Conservation (phyloP, 805 yeast species). For the Saturnispora galanensis region DNA sequence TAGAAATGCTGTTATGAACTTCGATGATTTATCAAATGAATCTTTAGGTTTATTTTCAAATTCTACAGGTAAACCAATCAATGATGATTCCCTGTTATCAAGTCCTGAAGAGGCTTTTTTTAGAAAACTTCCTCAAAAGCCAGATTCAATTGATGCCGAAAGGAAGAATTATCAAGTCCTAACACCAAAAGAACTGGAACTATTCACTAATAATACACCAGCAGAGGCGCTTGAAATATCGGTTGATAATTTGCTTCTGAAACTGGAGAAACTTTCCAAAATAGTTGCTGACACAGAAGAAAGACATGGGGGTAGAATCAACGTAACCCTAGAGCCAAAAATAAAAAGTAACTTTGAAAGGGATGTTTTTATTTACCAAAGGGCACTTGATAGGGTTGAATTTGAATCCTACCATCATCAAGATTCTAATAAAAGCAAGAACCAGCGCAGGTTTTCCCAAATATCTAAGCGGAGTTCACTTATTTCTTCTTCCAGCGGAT, state of each 20-base stretch:
- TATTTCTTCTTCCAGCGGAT: neutral
- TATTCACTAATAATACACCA: slow-evolving; percentile 5
- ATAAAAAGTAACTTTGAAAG: neutral
- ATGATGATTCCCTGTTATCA: neutral
- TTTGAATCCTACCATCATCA: slow-evolving; percentile 2
- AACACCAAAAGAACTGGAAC: neutral
- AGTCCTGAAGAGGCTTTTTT: neutral
- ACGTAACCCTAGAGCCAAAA: neutral
- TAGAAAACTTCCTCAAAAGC: neutral
- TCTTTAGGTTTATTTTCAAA: neutral
- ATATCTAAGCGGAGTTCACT: slow-evolving; percentile 5
- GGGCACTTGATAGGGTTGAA: slow-evolving; percentile 3
- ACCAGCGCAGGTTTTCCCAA: slow-evolving; percentile 3
- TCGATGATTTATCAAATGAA: neutral
- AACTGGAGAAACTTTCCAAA: slow-evolving; percentile 5
- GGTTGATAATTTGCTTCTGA: neutral
- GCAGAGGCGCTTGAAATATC: slow-evolving; percentile 5
- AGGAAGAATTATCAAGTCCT: neutral
- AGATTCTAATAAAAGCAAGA: slow-evolving; percentile 1
- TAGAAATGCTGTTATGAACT: neutral
- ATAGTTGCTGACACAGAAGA: neutral
- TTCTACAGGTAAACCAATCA: neutral
- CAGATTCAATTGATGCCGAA: neutral
- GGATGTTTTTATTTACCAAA: slow-evolving; percentile 2
- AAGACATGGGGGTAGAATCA: neutral